Base-by-base conservation (phyloP, 225 moss, liverwort and hornwort genomes). In the Neckera pumila region DNA sequence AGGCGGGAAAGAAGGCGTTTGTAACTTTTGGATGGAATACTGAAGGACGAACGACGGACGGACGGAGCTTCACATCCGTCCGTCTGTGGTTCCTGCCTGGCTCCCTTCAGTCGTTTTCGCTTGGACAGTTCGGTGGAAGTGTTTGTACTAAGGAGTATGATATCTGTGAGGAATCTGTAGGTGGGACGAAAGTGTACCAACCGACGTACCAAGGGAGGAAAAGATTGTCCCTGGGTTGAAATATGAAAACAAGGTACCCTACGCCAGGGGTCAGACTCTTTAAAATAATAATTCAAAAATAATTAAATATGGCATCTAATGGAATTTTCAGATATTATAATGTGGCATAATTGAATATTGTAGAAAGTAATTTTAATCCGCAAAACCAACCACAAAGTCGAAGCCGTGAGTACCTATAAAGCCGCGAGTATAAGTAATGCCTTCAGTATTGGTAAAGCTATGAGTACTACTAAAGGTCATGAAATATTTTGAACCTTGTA, bases 1-100 rank as follows among this genome's bases (percentile, higher is more conserved):
- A 58, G 90, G 90, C 90, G 90, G 87, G 90, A 90, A 90, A 84
- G 87, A 90, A 42, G 87, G 58, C 34, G 75, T 87, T 90, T 66
- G 84, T 87, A 87, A 72, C 80, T 87, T 83, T 76, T 88, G 88
- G 83, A 88, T 77, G 79, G 43, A 72, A 62, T 72, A 73, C 64
- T 19, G n/a, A 72, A 80, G 47, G 54, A 23, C 60, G 51, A 26
- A 42, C 49, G 6, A 30, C 40, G 27, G 49, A 67, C 61, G 27
- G 40, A 66, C 71, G 80, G 43, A 61, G 60, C 38, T 31, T 17
- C 40, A 21, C 87, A 51, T 87, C 81, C 72, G 59, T 80, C 86
- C 45, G 60, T 87, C 81, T 28, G n/a, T 87, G 6, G 8, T n/a
- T n/a, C n/a, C 31, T 13, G 63, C 28, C 45, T 40, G 40, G 38